A percentile compares a stretch with the other conserved stretches of the same genome.
These are phyloP conservation scores for Daedalea quercina DNA, from an alignment of 768 basidiomycete genomes.

Conservation along the genomic window DNA sequence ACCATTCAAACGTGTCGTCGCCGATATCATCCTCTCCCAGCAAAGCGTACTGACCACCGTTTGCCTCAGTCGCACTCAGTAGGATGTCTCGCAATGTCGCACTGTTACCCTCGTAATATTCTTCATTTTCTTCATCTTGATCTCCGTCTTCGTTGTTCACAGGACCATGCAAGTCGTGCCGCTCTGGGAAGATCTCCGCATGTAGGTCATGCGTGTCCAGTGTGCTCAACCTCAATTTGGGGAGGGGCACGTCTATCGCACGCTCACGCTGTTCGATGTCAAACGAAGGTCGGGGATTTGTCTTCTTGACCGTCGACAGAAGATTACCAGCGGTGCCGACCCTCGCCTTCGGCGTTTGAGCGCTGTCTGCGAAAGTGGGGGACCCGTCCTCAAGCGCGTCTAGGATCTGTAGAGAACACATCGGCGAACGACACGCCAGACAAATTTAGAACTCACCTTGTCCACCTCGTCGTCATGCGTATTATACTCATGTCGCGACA, in stretches of 20 bases:
- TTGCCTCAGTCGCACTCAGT: slow-evolving; percentile 16
- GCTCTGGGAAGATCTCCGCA: not conserved
- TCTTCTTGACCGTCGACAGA: slow-evolving; percentile 13
- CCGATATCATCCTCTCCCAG: slow-evolving; percentile 27
- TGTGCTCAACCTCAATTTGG: not conserved
- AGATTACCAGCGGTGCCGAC: slow-evolving; percentile 9
- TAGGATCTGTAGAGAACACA: slow-evolving; percentile 6
- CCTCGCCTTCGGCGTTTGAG: not conserved
- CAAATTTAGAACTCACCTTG: slow-evolving; percentile 1
- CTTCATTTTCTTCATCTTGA: slow-evolving; percentile 13
- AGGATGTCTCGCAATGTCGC: slow-evolving; percentile 45
- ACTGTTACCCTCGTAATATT: slow-evolving; percentile 35
- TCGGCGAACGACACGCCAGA: too few species aligned
- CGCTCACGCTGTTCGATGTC: slow-evolving; percentile 13
- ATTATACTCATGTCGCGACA: slow-evolving; percentile 3
- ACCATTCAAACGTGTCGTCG: slow-evolving; percentile 12
- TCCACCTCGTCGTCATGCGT: slow-evolving; percentile 9
- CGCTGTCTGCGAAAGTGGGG: slow-evolving; percentile 4
- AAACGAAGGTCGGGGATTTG: slow-evolving; percentile 9
- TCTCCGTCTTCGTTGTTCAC: not conserved
- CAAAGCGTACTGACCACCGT: slow-evolving; percentile 32
- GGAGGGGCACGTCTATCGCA: not conserved
- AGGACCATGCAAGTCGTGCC: not conserved
- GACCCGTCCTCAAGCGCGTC: slow-evolving; percentile 12
- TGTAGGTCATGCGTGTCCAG: not conserved